Evolutionary conservation across 345 rosid genomes (phyloP).

Genomic region (Gossypium longicalyx): DNA sequence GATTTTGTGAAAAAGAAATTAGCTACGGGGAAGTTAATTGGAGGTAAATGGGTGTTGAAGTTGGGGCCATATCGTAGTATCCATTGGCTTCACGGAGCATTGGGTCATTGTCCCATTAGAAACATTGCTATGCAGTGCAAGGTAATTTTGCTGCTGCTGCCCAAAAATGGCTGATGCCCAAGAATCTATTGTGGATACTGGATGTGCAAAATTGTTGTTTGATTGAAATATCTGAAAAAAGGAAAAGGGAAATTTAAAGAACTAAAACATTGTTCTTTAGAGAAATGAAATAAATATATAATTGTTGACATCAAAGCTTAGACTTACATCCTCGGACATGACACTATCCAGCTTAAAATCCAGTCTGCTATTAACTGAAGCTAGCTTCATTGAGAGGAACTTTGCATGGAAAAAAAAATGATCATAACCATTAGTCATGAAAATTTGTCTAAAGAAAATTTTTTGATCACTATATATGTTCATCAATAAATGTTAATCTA

Average conservation of each 20-base stretch:
- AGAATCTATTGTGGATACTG: constrained; percentile 51
- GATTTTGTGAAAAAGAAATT: constrained; percentile 33
- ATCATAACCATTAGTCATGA: too few relatives aligned
- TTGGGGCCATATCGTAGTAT: constrained; percentile 9
- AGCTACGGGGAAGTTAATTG: constrained; percentile 46
- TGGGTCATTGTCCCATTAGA: constrained; percentile 8
- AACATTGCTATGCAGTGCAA: constrained; percentile 23
- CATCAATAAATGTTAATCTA: background rate
- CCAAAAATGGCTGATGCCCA: constrained; percentile 46
- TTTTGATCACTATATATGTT: too few relatives aligned
- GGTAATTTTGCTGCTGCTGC: constrained; percentile 37
- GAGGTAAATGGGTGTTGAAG: constrained; percentile 44
- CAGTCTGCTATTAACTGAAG: too few relatives aligned
- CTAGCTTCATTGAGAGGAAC: too few relatives aligned
- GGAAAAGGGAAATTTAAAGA: background rate
- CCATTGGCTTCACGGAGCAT: constrained; percentile 36
- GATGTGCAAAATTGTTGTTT: constrained; percentile 39
- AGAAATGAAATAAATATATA: too few relatives aligned
- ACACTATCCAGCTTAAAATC: too few relatives aligned
- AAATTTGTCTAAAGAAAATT: too few relatives aligned
- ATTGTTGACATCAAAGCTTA: too few relatives aligned
- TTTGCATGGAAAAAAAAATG: too few relatives aligned
- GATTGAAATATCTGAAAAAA: constrained; percentile 41
- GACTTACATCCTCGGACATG: too few relatives aligned
- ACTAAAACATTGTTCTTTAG: background rate